phyloP scores from a whole-genome alignment of 2,329 filamentous ascomycete genomes.

The Calonectria hawksworthii region DNA sequence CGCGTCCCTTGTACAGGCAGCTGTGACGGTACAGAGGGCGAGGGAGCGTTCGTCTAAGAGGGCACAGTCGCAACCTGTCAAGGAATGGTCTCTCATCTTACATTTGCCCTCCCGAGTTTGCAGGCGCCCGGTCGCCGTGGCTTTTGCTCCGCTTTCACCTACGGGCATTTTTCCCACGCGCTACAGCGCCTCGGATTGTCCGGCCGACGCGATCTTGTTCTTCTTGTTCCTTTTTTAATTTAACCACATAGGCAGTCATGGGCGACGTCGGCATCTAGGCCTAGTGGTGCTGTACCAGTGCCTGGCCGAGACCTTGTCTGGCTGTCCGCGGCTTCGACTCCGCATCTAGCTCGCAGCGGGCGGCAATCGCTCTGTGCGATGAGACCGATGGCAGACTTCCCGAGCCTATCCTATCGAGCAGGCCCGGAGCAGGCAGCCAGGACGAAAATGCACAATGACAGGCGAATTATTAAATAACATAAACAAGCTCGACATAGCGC shows the following conservation, averaged over 20 bases:
- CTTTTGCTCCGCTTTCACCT: not conserved
- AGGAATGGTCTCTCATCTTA: not conserved
- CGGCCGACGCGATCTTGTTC: not conserved
- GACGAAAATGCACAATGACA: not conserved
- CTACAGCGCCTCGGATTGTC: not conserved
- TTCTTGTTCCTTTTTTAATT: not conserved
- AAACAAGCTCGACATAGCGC: not conserved
- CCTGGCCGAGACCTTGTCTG: not conserved
- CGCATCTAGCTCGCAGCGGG: not conserved
- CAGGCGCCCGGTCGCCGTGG: not conserved
- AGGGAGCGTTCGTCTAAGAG: too few relatives aligned
- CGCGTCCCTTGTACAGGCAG: not conserved
- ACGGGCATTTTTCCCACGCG: not conserved
- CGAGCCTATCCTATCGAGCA: not conserved
- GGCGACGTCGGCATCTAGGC: not conserved
- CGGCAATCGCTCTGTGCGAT: conserved; percentile 2
- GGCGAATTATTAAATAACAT: not conserved
- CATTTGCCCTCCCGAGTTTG: not conserved
- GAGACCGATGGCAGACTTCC: not conserved
- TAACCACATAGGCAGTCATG: not conserved
- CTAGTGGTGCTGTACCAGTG: not conserved
- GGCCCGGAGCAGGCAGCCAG: not conserved
- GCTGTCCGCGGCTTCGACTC: not conserved
- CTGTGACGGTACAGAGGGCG: not conserved
- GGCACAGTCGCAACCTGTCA: not conserved